Percentiles rank a stretch among this genome's conserved stretches.
Evolutionary conservation across 2,329 filamentous ascomycete species (phyloP).

Genomic region (Zasmidium cellare): DNA sequence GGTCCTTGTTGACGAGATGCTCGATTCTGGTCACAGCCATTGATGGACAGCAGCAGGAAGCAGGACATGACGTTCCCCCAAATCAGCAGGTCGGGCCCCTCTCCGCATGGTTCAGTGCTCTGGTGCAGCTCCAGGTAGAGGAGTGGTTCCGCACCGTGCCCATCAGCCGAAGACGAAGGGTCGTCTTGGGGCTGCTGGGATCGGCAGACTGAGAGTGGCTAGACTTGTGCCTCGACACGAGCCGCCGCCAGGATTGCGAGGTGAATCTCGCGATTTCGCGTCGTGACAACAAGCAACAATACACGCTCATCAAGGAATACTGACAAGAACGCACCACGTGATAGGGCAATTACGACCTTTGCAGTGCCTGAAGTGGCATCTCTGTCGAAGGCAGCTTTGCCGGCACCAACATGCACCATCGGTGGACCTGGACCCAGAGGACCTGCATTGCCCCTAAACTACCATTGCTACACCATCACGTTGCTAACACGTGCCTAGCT

Average conservation of each 20-base stretch:
- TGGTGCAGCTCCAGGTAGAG: no score
- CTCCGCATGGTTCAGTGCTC: not conserved
- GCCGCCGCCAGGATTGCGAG: not conserved
- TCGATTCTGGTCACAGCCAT: conserved; percentile 16
- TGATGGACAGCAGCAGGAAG: not conserved
- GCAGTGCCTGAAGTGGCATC: no score
- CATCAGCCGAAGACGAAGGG: no score
- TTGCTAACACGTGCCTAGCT: not conserved
- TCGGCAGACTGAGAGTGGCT: not conserved
- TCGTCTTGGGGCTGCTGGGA: not conserved
- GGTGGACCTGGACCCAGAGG: no score
- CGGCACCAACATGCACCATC: no score
- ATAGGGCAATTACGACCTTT: no score
- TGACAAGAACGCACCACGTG: no score
- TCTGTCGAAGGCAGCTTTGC: no score
- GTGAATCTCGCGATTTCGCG: no score
- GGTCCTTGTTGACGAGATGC: conserved; percentile 11
- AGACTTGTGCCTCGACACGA: not conserved
- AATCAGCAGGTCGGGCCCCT: not conserved
- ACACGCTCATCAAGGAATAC: no score
- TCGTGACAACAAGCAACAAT: not conserved
- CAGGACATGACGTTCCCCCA: not conserved
- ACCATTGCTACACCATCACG: not conserved
- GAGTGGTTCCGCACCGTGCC: not conserved
- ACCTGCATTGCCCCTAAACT: no score